Evolutionary conservation across 306 rosid species (phyloP).

Genomic region (Trifolium fragiferum): DNA sequence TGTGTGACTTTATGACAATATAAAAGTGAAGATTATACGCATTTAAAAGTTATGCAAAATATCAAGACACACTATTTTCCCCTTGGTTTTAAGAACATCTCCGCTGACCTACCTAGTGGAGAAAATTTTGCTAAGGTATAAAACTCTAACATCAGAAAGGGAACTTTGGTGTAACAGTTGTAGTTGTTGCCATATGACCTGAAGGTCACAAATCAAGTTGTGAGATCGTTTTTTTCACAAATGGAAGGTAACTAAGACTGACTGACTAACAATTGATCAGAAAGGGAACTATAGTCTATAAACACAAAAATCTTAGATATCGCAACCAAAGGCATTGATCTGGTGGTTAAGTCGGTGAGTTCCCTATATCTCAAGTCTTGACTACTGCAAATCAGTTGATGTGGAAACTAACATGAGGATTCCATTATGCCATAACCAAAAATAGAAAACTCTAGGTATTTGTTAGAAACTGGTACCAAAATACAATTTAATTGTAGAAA

Average conservation of each 20-base stretch:
- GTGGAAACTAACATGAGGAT: background rate
- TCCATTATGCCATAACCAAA: background rate
- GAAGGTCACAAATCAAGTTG: background rate
- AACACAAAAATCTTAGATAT: no score
- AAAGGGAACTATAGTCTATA: background rate
- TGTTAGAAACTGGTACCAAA: no score
- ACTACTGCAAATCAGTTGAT: background rate
- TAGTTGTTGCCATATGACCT: background rate
- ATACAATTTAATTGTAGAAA: no score
- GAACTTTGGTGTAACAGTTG: background rate
- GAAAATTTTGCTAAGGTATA: background rate
- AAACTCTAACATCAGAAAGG: background rate
- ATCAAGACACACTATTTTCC: background rate
- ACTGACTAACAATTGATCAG: background rate
- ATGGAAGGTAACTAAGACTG: background rate
- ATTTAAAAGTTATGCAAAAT: background rate
- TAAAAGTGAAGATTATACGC: background rate
- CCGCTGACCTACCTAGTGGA: background rate
- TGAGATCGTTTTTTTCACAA: background rate
- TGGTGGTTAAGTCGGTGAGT: background rate
- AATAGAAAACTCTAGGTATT: background rate
- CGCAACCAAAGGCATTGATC: background rate
- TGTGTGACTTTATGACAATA: constrained; percentile 5
- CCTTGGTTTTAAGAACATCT: constrained; percentile 21
- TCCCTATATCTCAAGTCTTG: background rate